Evolutionary conservation across 495 filamentous ascomycete species (phyloP).

Genomic region (Astrocystis sublimbata): DNA sequence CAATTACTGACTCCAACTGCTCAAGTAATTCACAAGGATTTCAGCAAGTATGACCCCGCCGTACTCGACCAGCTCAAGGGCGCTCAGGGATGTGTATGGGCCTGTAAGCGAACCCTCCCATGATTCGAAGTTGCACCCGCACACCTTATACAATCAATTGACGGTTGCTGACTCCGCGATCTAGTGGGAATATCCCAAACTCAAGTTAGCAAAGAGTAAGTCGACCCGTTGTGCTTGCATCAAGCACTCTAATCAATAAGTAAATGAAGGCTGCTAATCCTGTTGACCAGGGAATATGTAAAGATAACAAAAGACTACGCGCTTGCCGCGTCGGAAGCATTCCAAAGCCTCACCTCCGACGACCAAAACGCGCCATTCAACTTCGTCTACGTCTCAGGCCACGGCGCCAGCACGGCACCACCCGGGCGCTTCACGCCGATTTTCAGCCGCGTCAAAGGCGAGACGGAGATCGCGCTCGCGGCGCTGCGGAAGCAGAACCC

Average conservation of each 20-base stretch:
- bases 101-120: constrained; percentile 32
- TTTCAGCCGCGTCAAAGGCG: constrained; percentile 64
- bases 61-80: constrained; percentile 62
- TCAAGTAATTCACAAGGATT: constrained; percentile 69
- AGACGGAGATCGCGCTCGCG: constrained; percentile 57
- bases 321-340: constrained; percentile 61
- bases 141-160: not conserved
- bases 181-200: constrained; percentile 58
- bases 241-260: not conserved
- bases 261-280: constrained; percentile 8
- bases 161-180: constrained; percentile 1
- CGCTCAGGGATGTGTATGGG: constrained; percentile 70
- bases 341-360: constrained; percentile 54
- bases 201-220: constrained; percentile 60
- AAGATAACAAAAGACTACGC: constrained; percentile 67
- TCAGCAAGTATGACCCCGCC: constrained; percentile 53
- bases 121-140: no score
- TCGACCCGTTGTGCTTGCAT: constrained; percentile 7
- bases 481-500: constrained; percentile 40
- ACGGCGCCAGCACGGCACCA: constrained; percentile 52
- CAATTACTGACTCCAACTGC: no score
- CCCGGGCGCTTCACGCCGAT: constrained; percentile 55
- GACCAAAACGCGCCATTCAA: constrained; percentile 52
- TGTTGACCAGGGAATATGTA: constrained; percentile 57
- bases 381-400: constrained; percentile 71